Conservation (phyloP, 805 yeast species). For the Suhomyces sp. region DNA sequence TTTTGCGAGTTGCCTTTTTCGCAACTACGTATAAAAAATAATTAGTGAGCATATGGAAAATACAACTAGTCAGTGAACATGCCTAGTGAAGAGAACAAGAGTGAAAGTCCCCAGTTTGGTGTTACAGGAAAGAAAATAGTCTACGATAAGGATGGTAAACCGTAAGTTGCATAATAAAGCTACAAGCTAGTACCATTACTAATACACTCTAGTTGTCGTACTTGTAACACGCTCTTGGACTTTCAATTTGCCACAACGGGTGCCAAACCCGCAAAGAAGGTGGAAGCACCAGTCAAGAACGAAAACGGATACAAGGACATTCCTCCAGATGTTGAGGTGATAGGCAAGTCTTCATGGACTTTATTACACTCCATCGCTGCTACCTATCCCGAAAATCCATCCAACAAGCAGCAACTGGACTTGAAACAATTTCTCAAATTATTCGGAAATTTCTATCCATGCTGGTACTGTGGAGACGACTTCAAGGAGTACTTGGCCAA, state of each 20-base stretch:
- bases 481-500: slow-evolving; percentile 59
- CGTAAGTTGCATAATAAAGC: slow-evolving; percentile 52
- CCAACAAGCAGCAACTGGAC: slow-evolving; percentile 59
- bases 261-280: slow-evolving; percentile 4
- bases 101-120: slow-evolving; percentile 45
- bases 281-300: not conserved
- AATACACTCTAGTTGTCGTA: slow-evolving; percentile 58
- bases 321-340: slow-evolving; percentile 81
- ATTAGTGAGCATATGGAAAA: not conserved
- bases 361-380: slow-evolving; percentile 89
- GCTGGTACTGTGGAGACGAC: slow-evolving; percentile 90
- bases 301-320: slow-evolving; percentile 36
- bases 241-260: slow-evolving; percentile 58
- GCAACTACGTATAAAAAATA: not conserved
- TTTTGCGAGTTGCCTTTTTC: not conserved
- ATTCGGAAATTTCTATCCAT: slow-evolving; percentile 83
- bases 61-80: not conserved
- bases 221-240: slow-evolving; percentile 81
- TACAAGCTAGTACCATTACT: not conserved
- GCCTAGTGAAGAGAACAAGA: not conserved
- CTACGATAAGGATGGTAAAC: slow-evolving; percentile 88
- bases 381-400: slow-evolving; percentile 72
- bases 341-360: slow-evolving; percentile 92
- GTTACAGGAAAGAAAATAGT: slow-evolving; percentile 65
- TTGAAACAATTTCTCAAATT: slow-evolving; percentile 65